Base-by-base conservation (phyloP, 345 rosid species). In the Ceriops tagal region DNA sequence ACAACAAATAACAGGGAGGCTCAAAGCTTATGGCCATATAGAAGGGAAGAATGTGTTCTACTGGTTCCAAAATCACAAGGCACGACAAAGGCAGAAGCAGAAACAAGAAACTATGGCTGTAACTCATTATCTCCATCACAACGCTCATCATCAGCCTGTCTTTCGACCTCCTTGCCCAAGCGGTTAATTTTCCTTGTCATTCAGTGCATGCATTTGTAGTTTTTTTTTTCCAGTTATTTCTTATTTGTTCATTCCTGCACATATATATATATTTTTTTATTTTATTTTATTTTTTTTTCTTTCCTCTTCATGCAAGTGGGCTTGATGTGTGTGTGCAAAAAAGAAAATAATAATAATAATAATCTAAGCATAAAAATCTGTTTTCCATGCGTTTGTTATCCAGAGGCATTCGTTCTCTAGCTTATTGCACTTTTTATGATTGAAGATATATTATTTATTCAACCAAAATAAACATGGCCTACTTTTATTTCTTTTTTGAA, bases 41-140 rank as follows among this genome's bases (percentile, higher is more conserved):
- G 98, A 95, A 79, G 99, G 98, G n/a, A 92, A 95, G 75, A 95
- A 95, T 76, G 99, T 95, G 28, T 95, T 95, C 55, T 95, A 95
- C 62, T 92, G 99, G 99, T 95, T 95, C 61, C 99, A 95, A 68
- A 95, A 95, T 83, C 98, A 95, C 32, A 92, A 92, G 81, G 99
- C 99, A 26, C 84, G 99, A 56, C 97, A 86, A 69, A 84, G 98
- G 52, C 99, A 90, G 80, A 92, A 88, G 79, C 96, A 87, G 80
- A 92, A 87, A 75, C 92, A 88, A 72, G 90, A 92, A 43, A 86
- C 80, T 76, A 51, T 86, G 71, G 83, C 87, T 64, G 80, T 87
- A 80, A 85, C 76, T 72, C 86, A 87, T 20, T 76, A 72, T 72
- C 76, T 85, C 66, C 89, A 79, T 68, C 39, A 57, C 11, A 81